Evolutionary conservation across 1,284 basidiomycete species (phyloP), one percentile per base, ranked within the genome.

Genomic region (Cutaneotrichosporon spelunceum): DNA sequence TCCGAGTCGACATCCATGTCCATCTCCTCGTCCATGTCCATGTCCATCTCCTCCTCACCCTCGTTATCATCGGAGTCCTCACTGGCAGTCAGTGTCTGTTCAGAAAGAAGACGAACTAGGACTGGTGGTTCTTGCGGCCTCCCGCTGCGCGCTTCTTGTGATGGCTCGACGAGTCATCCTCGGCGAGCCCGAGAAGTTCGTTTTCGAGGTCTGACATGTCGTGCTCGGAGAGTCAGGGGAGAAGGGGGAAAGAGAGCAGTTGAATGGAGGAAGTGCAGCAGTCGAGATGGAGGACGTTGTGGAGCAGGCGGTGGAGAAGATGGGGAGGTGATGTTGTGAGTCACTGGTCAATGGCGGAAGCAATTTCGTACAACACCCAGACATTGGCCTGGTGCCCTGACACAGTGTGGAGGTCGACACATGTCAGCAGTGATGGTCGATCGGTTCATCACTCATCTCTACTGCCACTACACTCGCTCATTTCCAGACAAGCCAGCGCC

Each of bases 161-260:
- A n/a, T 66, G 56, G 42, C 66, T 67, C 29, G 61, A 48, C 5
- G 74, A 74, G 44, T 75, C 73, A 64, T 79, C 78, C 65, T 78
- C 79, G 7, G 77, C 79, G 10, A 80, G 70, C 5, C 73, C 79
- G 5, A 80, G 72, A 21, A 80, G 72, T 59, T 80, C 79, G 56
- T 77, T 76, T 30, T 80, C 78, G 23, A 79, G 65, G 56, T 78
- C 76, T 9, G 75, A 77, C 75, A 78, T 78, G 34, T 6, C 48
- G 47, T 14, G n/a, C 19, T 47, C 8, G 7, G 14, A 27, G 34
- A 26, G 48, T 30, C 19, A 27, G 13, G 27, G 13, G 48, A 19
- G 48, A 39, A 9, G 39, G 39, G 8, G 19, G 39, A 34, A n/a
- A 27, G 21, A 24, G 16, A 44, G 19, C 9, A 4, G 19, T 11